Evolutionary conservation across 192 early-diverging fungal genomes (phyloP), one percentile per base, ranked within the genome.

Genomic region (Phlyctochytrium arcticum): DNA sequence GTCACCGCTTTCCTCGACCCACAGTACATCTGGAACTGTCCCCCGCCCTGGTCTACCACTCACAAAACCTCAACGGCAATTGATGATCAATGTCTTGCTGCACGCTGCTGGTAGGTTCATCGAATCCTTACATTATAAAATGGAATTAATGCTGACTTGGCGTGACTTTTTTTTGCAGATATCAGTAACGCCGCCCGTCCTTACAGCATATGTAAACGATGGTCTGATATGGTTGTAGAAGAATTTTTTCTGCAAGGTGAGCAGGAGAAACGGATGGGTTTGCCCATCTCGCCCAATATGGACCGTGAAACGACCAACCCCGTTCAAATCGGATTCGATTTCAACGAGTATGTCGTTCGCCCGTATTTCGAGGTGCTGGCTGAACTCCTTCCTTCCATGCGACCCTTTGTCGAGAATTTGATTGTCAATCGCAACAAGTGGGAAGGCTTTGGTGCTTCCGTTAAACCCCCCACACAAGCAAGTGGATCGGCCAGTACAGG

Each of bases 201-300:
- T 4, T 92, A 88, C 87, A 69, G 68, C 0, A 81, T 93, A 57
- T 95, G 91, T 75, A 89, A 91, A 64, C 84, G 78, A 47, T 97
- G 95, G 95, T 92, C 93, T 0, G 88, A 92, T 73, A 64, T 90
- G 48, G 89, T 97, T 7, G 87, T 91, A 4, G 68, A 81, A 55
- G 95, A 97, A 68, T 97, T 94, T 48, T 91, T 91, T 62, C 55
- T 78, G 36, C 95, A 97, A 54, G 92, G 92, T 15, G 92, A 97
- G 32, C 57, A 85, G 36, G 95, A 97, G 65, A 88, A 89, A 69
- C 33, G 72, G 7, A 80, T 88, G 27, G 70, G 75, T 50, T 65
- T 97, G 29, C 91, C 90, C 0, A 75, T 95, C 6, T 91, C 91
- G 0, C 93, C 94, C 9, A 90, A 89, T 66, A 95, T 94, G 92